Base-by-base conservation (phyloP, 164 flowering plant species). In the Dillenia suffruticosa region DNA sequence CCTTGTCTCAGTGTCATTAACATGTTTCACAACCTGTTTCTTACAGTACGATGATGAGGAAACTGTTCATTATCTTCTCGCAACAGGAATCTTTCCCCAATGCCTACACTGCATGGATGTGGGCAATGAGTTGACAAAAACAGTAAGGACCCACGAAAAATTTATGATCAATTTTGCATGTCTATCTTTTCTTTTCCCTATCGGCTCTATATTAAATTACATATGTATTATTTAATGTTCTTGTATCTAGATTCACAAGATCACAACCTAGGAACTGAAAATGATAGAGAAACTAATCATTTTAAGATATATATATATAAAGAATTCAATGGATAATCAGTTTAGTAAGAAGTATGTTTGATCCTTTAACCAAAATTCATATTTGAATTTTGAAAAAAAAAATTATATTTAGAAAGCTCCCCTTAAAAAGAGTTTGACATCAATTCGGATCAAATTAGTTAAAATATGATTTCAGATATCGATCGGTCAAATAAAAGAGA, bases 121-220 rank as follows among this genome's bases (percentile, higher is more conserved):
- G 24, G 73, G 75, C 51, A 16, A 16, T 17, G 64, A 54, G 3
- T 43, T 66, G 51, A 63, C 76, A 54, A 71, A 63, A 59, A 59
- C 66, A 14, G 75, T 73, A 24, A 65, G 74, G 54, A 63, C 73
- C 40, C 40, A 32, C 5, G 40, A 5, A 16, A 75, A 75, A 63
- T 63, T 72, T 19, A 63, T 75, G 40, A 32, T 47, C 79, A 73
- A 8, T 45, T 72, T 49, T 71, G 79, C 57, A 52, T 13, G 4
- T 9, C 22, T 52, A 10, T 52, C 7, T 4, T 32, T 52, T 52
- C 24, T 15, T 15, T 16, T 26, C 9, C 54, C n/a, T 7, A 51
- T 51, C 10, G 3, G n/a, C 7, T 19, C 9, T 15, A 14, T 51
- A 19, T 9, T 12, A 51, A 9, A 9, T 51, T 51, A 14, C 3